Conservation (phyloP, 495 filamentous ascomycete species). For the Aspergillus taichungensis region DNA sequence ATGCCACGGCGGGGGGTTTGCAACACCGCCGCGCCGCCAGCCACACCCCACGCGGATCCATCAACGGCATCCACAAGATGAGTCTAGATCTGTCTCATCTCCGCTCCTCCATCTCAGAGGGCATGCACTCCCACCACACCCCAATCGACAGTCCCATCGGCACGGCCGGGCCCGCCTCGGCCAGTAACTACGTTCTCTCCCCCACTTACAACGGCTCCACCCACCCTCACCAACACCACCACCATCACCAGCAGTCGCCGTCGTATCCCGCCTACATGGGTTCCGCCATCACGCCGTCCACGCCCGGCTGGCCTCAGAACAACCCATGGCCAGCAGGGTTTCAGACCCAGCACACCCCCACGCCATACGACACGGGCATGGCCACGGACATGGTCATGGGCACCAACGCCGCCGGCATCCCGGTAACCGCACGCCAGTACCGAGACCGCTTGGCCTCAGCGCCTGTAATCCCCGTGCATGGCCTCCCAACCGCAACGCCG, state of each 20-base stretch:
- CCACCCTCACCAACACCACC: conserved; percentile 19
- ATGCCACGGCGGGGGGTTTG: conserved; percentile 15
- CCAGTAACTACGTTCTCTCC: conserved; percentile 22
- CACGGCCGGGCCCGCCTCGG: conserved; percentile 3
- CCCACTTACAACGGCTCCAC: conserved; percentile 19
- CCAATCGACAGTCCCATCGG: conserved; percentile 22
- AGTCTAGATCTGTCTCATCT: conserved; percentile 31
- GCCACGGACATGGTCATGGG: conserved; percentile 13
- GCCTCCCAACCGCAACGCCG: conserved; percentile 11
- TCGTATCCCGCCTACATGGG: conserved; percentile 18
- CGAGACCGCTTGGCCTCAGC: conserved; percentile 33
- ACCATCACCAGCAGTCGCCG: conserved; percentile 14
- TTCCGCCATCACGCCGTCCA: conserved; percentile 9
- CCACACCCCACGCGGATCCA: conserved; percentile 19
- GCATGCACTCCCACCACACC: conserved; percentile 11
- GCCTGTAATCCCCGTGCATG: conserved; percentile 26
- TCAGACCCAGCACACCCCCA: conserved; percentile 13
- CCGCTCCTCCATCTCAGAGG: conserved; percentile 22
- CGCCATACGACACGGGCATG: conserved; percentile 6
- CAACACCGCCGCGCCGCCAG: conserved; percentile 16
- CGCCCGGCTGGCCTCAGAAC: conserved; percentile 4
- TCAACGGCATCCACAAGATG: conserved; percentile 32
- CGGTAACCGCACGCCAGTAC: conserved; percentile 26
- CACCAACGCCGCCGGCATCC: conserved; percentile 7
- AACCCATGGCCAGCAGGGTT: conserved; percentile 13